These are phyloP conservation scores for Luvunga scandens DNA, from an alignment of 345 rosid genomes.

Conservation along the genomic window DNA sequence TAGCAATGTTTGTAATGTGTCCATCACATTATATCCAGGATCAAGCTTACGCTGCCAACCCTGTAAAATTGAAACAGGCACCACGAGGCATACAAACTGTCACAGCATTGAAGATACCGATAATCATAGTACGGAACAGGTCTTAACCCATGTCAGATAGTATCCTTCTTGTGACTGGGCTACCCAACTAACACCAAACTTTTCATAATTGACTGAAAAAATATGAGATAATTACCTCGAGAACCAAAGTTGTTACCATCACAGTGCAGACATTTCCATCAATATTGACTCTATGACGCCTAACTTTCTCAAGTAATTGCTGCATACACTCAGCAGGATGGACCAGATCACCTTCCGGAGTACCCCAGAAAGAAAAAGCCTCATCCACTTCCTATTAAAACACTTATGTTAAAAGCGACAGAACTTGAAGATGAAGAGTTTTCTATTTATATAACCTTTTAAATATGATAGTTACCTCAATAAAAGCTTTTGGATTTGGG, in stretches of 20 bases:
- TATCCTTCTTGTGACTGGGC: not conserved
- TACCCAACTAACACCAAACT: not conserved
- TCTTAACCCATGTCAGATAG: not conserved
- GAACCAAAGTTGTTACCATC: constrained; percentile 94
- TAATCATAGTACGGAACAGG: not conserved
- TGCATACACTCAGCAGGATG: constrained; percentile 99
- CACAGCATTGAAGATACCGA: not conserved
- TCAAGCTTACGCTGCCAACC: constrained; percentile 99
- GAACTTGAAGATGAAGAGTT: not conserved
- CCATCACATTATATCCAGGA: constrained; percentile 86
- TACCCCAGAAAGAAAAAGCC: constrained; percentile 91
- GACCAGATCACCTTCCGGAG: constrained; percentile 72
- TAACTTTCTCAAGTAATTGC: constrained; percentile 87
- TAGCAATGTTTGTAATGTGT: constrained; percentile 68
- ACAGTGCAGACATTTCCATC: constrained; percentile 96
- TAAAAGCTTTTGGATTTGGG: constrained; percentile 81
- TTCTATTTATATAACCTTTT: not conserved
- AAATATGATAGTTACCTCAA: constrained; percentile 41
- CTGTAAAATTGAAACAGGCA: constrained; percentile 30
- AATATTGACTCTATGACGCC: constrained; percentile 76
- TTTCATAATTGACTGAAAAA: not conserved
- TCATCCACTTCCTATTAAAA: constrained; percentile 79
- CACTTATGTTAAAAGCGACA: not conserved
- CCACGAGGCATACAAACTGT: not conserved
- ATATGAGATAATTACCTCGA: constrained; percentile 61